Evolutionary conservation across 2,329 filamentous ascomycete genomes (phyloP), one percentile per base, ranked within the genome.

Genomic region (Pseudopithomyces chartarum): DNA sequence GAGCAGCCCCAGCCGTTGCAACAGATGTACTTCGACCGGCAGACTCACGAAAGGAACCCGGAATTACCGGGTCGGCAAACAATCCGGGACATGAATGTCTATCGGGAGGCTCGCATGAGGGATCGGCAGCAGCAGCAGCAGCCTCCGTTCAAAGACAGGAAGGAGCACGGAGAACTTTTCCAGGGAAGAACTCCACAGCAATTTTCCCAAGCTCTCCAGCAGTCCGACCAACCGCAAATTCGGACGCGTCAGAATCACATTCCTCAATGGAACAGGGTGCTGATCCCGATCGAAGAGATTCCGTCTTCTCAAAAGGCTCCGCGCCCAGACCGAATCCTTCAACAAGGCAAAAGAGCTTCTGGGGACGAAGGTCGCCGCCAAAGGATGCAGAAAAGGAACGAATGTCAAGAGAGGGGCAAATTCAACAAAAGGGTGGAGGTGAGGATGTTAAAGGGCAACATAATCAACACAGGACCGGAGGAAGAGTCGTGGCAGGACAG

Each of bases 1-100:
- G 51, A 52, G 54, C 46, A 33, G 33, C 23, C 20, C 29, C 53
- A 34, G 32, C 32, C 29, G 44, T 49, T 26, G 34, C 49, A 43
- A 56, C 44, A 6, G 38, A 23, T 11, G 4, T 40, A 8, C 32
- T 33, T 8, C 34, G 38, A 49, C 23, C 52, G 19, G 6, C 4
- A 3, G 23, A 12, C 22, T 20, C 19, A 32, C 15, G 40, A 26
- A 20, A 46, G 26, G 32, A 33, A 5, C 20, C n/a, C 13, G 22
- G 38, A 43, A 36, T 11, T 34, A 2, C 34, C 10, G 11, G 22
- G 12, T 23, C 46, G 46, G 26, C 20, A 29, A 19, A 8, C 3
- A 33, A 20, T 17, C 7, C 23, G 1, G 20, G 11, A 49, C 19
- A 49, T n/a, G 6, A 11, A 42, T 38, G 42, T 15, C 32, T 20